These are phyloP conservation scores for Paramecium primaurelia DNA, from an alignment of 73 alveolate genomes.

Conservation along the genomic window DNA sequence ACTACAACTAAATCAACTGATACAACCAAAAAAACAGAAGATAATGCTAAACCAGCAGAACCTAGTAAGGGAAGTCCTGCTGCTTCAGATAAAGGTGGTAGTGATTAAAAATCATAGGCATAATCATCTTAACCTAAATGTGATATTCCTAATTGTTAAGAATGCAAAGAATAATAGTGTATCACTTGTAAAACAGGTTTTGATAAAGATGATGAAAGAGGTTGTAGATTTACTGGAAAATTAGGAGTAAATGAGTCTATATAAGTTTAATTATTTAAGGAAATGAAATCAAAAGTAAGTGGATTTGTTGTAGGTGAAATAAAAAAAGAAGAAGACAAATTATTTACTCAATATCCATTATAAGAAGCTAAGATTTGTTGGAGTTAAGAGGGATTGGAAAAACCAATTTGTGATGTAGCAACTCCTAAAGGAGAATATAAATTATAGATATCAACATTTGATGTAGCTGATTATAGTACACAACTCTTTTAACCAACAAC, in stretches of 20 bases:
- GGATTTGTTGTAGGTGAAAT: not conserved
- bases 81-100: not conserved
- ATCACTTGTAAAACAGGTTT: not conserved
- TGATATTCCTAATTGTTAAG: slow-evolving; percentile 17
- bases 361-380: not conserved
- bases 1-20: not conserved
- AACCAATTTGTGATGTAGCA: not conserved
- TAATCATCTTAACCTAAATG: not conserved
- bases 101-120: not conserved
- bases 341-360: not conserved
- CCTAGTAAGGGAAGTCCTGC: not conserved
- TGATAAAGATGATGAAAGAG: not conserved
- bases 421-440: not conserved
- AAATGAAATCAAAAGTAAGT: not conserved
- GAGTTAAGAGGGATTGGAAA: not conserved
- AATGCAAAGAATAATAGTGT: not conserved
- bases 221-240: not conserved
- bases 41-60: not conserved
- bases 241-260: not conserved
- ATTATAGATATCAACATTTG: not conserved
- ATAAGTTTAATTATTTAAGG: not conserved
- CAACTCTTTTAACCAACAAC: not conserved
- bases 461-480: not conserved
- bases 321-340: not conserved
- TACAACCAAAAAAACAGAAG: not conserved